Percentiles rank a stretch among this genome's conserved stretches.
phyloP scores from a whole-genome alignment of 73 alveolate genomes.

The Symbiodinium pilosum region DNA sequence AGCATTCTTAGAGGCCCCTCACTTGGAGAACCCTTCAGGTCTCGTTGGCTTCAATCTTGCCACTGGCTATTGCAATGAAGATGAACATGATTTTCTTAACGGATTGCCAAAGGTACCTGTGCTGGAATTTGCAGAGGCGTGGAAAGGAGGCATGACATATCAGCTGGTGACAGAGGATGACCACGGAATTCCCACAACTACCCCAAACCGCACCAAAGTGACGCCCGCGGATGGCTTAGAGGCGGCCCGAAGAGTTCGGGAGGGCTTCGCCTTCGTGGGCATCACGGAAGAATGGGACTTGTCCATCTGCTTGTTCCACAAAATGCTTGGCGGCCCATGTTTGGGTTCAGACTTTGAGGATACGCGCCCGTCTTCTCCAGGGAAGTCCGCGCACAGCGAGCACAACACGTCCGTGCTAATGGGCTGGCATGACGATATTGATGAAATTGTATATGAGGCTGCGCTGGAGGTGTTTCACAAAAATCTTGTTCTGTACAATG shows the following conservation, averaged over 20 bases:
- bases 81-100: not conserved
- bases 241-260: not conserved
- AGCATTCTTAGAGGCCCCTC: no score
- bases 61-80: not conserved
- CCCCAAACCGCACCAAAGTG: not conserved
- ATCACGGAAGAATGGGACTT: not conserved
- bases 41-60: no score
- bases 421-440: not conserved
- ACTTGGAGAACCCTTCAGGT: no score
- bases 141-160: not conserved
- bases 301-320: not conserved
- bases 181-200: not conserved
- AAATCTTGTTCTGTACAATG: not conserved
- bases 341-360: not conserved
- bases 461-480: not conserved
- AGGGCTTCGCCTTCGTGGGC: constrained; percentile 9
- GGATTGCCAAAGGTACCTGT: not conserved
- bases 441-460: not conserved
- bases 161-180: not conserved
- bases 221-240: not conserved
- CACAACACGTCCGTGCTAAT: not conserved
- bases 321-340: not conserved
- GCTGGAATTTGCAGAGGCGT: not conserved
- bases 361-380: not conserved
- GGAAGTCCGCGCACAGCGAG: not conserved